Evolutionary conservation across 208 protist species (phyloP).

Genomic region (Wallacemonas sp.): DNA sequence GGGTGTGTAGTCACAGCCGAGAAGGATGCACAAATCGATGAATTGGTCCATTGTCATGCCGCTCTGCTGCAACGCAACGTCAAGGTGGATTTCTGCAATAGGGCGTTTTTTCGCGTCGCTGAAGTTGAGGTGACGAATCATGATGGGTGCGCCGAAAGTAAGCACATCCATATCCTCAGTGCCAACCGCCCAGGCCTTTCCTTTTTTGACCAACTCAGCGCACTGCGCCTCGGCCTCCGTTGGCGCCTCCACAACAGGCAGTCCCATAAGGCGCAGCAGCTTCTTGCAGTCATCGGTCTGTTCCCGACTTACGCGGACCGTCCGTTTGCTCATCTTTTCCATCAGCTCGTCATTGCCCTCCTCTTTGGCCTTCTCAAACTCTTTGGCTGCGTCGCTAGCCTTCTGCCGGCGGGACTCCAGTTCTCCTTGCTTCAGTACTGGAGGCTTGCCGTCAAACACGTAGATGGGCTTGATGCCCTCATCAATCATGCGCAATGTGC

Average conservation of each 20-base stretch:
- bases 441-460: constrained; percentile 99
- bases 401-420: constrained; percentile 92
- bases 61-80: constrained; percentile 76
- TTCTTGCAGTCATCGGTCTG: constrained; percentile 99
- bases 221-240: constrained; percentile 99
- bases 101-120: constrained; percentile 96
- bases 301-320: constrained; percentile 92
- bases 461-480: constrained; percentile 98
- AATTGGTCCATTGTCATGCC: constrained; percentile 95
- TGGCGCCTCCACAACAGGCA: constrained; percentile 97
- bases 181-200: constrained; percentile 96
- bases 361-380: constrained; percentile 91
- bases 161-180: constrained; percentile 99
- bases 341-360: constrained; percentile 90
- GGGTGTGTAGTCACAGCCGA: constrained; percentile 99
- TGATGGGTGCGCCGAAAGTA: constrained; percentile 95
- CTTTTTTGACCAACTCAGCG: constrained; percentile 94
- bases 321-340: constrained; percentile 95
- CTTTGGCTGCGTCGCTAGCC: constrained; percentile 90
- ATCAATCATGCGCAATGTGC: constrained; percentile 98
- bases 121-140: constrained; percentile 97
- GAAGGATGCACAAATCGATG: constrained; percentile 99
- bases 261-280: constrained; percentile 98
- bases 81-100: constrained; percentile 94
- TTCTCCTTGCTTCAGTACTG: constrained; percentile 95